phyloP scores from a whole-genome alignment of 108 stramenopile species.

The Poteriospumella lacustris region DNA sequence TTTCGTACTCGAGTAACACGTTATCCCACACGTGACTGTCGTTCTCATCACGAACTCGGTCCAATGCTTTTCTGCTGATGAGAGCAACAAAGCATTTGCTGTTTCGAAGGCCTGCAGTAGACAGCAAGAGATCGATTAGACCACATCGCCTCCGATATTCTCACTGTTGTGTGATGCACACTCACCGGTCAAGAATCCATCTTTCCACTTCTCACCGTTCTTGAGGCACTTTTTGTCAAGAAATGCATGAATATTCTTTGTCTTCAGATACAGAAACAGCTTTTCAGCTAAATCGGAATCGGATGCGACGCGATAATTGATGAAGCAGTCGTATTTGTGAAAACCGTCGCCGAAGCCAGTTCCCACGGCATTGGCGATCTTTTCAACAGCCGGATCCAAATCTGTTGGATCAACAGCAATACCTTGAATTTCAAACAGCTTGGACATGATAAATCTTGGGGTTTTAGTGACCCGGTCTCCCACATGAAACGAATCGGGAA shows the following conservation, averaged over 20 bases:
- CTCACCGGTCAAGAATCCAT: constrained; percentile 17
- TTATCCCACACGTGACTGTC: constrained; percentile 3
- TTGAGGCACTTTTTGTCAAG: constrained; percentile 14
- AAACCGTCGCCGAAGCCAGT: constrained; percentile 10
- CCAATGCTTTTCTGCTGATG: neutral
- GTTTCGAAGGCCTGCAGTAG: neutral
- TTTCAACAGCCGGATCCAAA: constrained; percentile 1
- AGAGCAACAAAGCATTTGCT: constrained; percentile 12
- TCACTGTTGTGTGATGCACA: neutral
- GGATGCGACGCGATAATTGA: constrained; percentile 19
- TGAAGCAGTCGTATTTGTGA: constrained; percentile 5
- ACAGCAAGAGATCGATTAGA: neutral
- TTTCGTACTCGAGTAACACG: constrained; percentile 8
- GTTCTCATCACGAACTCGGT: constrained; percentile 10
- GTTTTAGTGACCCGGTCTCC: neutral
- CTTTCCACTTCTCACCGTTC: constrained; percentile 16
- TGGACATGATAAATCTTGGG: neutral
- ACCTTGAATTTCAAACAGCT: constrained; percentile 16
- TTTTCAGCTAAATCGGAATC: constrained; percentile 19
- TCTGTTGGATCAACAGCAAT: constrained; percentile 15
- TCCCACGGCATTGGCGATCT: constrained; percentile 13
- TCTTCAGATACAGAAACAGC: neutral
- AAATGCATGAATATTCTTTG: constrained; percentile 1
- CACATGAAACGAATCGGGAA: neutral
- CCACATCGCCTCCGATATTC: neutral